Base-by-base conservation (phyloP, 768 basidiomycete species). In the Boletales sp. region DNA sequence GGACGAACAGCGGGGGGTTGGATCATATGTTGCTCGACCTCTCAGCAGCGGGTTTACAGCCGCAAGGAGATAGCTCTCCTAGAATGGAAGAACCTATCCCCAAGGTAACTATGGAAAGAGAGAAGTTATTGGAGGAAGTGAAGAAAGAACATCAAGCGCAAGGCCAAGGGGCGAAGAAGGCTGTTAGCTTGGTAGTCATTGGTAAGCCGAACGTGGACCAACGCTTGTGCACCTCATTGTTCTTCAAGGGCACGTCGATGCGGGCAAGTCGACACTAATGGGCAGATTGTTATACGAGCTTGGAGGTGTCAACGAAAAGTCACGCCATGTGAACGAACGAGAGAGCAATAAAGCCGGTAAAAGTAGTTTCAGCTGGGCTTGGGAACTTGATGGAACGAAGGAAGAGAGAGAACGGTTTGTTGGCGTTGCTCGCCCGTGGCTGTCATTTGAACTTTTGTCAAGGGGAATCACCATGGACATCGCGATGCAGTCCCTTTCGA, bases 391-490 rank as follows among this genome's bases (percentile, higher is more conserved):
- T 64, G 94, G 92, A 5, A 86, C 92, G 3, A 75, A 78, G 0
- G 96, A 98, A 71, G 96, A 99, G 70, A 74, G 96, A 49, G 90
- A 93, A 70, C 77, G 96, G 95, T 95, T 44, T 55, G 75, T 60
- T 31, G 9, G 21, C 34, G 17, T 51, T 33, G 19, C 42, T 31
- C 31, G 9, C 25, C 36, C 9, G 19, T 47, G 37, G 33, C 39
- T 42, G 53, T 43, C 50, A 8, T 57, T 44, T 59, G 18, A 60
- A 34, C 17, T 0, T 18, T 19, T 17, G 43, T 8, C 47, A 2
- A 98, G 95, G 64, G 96, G 96, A 33, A 90, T 99, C 39, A 99
- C 96, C 0, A 98, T 98, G 86, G 96, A 98, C 62, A 88, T 99
- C 49, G 94, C 94, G 2, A 76, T 86, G 46, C 87, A 94, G 60